Evolutionary conservation across 768 basidiomycete species (phyloP).

Genomic region (Xerocomellus amylosporus): DNA sequence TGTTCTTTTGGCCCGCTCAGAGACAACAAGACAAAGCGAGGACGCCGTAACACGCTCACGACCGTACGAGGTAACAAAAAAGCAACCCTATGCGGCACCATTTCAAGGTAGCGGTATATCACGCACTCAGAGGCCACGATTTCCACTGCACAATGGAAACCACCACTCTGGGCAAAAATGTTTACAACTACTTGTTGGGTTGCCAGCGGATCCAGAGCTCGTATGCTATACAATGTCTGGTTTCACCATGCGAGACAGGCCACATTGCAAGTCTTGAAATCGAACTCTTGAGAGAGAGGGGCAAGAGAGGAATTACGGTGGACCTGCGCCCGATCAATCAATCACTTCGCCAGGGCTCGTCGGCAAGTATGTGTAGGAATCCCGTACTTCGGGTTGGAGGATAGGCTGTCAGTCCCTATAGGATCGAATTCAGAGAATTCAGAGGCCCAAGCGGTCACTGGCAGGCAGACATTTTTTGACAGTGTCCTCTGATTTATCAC

Average conservation of each 20-base stretch:
- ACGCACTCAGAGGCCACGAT: too few species aligned
- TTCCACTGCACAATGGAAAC: constrained; percentile 4
- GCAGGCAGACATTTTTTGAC: too few species aligned
- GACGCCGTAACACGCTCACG: not conserved
- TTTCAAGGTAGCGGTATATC: not conserved
- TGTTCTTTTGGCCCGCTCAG: constrained; percentile 10
- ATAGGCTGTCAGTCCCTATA: too few species aligned
- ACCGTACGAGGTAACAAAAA: not conserved
- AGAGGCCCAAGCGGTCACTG: not conserved
- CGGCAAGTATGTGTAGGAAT: too few species aligned
- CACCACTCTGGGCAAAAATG: not conserved
- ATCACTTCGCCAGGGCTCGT: too few species aligned
- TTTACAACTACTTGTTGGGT: not conserved
- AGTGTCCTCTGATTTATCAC: not conserved
- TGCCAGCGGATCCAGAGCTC: not conserved
- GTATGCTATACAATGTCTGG: not conserved
- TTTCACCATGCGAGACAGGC: too few species aligned
- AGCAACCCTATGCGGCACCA: not conserved
- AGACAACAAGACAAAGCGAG: constrained; percentile 3
- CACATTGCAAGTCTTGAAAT: too few species aligned
- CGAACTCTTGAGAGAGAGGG: not conserved
- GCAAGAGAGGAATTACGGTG: too few species aligned
- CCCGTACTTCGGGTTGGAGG: too few species aligned
- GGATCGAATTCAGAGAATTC: not conserved
- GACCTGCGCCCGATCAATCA: too few species aligned